Percentiles rank a stretch among this genome's conserved stretches.
phyloP scores from a whole-genome alignment of 1,139 yeast genomes.

The Meyerozyma guilliermondii region DNA sequence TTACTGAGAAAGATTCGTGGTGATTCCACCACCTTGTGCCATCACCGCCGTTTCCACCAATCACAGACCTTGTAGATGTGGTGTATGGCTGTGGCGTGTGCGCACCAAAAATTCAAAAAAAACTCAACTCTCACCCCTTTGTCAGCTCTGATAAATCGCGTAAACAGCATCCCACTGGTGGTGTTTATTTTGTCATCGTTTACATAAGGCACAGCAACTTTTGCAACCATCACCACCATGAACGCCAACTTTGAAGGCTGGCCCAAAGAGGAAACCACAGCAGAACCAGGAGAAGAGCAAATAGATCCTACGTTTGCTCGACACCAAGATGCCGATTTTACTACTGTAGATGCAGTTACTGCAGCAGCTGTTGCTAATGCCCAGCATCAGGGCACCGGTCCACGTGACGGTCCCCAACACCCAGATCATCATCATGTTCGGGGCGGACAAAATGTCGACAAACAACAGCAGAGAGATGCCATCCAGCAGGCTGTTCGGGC shows the following conservation, averaged over 20 bases:
- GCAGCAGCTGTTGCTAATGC: conserved; percentile 29
- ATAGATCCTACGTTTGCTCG: conserved; percentile 31
- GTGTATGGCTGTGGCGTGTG: background rate
- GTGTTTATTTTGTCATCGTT: conserved; percentile 1
- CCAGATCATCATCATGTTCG: conserved; percentile 11
- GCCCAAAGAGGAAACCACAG: conserved; percentile 18
- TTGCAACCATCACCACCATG: conserved; percentile 11
- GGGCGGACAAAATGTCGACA: conserved; percentile 10
- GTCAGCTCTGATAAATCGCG: conserved; percentile 1
- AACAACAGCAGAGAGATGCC: conserved; percentile 9
- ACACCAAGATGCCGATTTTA: conserved; percentile 19
- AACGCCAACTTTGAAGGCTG: conserved; percentile 22
- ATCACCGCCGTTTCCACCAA: background rate
- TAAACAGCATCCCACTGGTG: background rate
- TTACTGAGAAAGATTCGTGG: too few species aligned
- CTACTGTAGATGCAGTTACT: conserved; percentile 25
- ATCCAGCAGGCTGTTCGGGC: conserved; percentile 3
- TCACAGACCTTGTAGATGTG: background rate
- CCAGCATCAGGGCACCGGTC: conserved; percentile 8
- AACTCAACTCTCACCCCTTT: background rate
- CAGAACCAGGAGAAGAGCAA: conserved; percentile 14
- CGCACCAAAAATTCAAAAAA: too few species aligned
- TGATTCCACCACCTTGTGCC: background rate
- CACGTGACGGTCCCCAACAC: background rate
- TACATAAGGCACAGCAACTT: background rate